Conservation (phyloP, 2,329 filamentous ascomycete species). For the Apiospora pterosperma region DNA sequence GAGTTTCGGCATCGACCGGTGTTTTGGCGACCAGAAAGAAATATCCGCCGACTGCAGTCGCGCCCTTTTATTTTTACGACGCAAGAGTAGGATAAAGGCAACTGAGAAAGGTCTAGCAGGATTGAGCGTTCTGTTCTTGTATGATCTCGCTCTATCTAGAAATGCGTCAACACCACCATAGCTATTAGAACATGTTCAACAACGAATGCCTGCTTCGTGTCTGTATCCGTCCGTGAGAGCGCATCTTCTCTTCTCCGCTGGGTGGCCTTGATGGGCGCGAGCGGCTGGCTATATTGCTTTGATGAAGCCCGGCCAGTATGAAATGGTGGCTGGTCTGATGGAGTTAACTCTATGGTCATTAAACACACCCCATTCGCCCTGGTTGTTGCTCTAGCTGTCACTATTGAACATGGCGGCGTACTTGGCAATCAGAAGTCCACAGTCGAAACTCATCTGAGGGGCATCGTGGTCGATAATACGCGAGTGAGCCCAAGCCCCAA, state of each 20-base stretch:
- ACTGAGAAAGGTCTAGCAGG: neutral
- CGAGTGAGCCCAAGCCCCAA: no score
- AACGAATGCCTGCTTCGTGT: neutral
- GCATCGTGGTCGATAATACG: no score
- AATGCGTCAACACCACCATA: neutral
- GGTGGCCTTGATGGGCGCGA: no score
- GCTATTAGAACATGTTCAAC: neutral
- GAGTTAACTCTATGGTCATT: neutral
- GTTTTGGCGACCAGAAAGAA: neutral
- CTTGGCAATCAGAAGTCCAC: no score
- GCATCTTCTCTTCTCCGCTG: neutral
- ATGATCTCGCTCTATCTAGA: neutral
- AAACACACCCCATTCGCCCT: neutral
- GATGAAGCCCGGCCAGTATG: neutral
- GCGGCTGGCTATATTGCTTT: neutral
- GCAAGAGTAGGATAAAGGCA: neutral
- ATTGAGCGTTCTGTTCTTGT: neutral
- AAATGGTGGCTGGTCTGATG: neutral
- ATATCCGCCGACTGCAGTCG: neutral
- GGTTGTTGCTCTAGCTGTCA: neutral
- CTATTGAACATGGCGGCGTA: neutral
- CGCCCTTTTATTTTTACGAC: neutral
- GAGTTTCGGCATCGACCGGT: neutral
- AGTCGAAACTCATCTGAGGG: no score
- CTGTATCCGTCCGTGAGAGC: neutral